phyloP scores from a whole-genome alignment of 2,329 filamentous ascomycete genomes.

The Graphilbum ipis-grandicollis region DNA sequence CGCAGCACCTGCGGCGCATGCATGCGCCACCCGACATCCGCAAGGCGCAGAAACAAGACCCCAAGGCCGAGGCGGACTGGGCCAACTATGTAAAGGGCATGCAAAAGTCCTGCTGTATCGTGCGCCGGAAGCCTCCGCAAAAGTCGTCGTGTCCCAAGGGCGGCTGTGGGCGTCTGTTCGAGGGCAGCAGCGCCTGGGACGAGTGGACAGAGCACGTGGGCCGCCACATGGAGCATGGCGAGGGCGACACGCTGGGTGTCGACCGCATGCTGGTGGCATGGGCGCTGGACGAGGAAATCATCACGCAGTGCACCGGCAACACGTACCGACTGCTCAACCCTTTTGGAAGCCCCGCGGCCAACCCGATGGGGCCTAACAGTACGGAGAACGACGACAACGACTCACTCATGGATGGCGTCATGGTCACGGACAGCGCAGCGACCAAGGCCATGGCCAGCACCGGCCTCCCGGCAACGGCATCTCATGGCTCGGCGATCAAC shows the following conservation, averaged over 20 bases:
- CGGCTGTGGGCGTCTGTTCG: conserved; percentile 56
- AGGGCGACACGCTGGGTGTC: conserved; percentile 37
- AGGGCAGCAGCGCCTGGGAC: conserved; percentile 64
- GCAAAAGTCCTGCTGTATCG: conserved; percentile 56
- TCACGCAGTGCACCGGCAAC: conserved; percentile 36
- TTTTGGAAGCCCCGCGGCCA: conserved; percentile 15
- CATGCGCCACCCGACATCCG: conserved; percentile 56
- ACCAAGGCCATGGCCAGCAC: no score
- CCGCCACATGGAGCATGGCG: conserved; percentile 66
- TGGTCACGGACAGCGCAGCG: background rate
- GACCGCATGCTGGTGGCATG: conserved; percentile 41
- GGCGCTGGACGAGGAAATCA: conserved; percentile 47
- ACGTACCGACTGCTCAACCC: conserved; percentile 36
- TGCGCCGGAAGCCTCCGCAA: conserved; percentile 51
- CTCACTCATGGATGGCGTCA: background rate
- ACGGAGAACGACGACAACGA: background rate
- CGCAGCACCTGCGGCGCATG: conserved; percentile 87
- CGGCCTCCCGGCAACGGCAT: no score
- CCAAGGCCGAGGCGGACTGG: conserved; percentile 43
- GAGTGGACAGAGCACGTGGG: conserved; percentile 87
- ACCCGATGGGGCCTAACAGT: background rate
- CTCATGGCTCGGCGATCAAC: no score
- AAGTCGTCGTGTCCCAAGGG: conserved; percentile 52
- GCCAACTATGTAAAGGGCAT: conserved; percentile 50
- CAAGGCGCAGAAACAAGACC: conserved; percentile 38